Evolutionary conservation across 2,329 filamentous ascomycete genomes (phyloP).

Genomic region (Beauveria rudraprayagi): DNA sequence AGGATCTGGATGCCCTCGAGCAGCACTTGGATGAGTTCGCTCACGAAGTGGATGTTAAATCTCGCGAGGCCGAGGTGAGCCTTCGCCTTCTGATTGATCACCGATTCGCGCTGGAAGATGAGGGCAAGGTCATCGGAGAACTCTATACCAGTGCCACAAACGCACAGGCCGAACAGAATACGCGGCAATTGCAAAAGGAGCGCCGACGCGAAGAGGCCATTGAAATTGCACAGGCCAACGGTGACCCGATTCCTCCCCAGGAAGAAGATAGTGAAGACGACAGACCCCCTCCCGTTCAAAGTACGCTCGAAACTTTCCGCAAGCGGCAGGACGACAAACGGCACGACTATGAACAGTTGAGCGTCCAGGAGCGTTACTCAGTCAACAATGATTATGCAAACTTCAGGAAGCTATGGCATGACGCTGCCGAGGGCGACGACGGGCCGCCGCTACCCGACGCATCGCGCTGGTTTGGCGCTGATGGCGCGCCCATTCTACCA

Average conservation of each 20-base stretch:
- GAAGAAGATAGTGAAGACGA: slow-evolving; percentile 20
- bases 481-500: slow-evolving; percentile 34
- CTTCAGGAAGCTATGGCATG: slow-evolving; percentile 53
- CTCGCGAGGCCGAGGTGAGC: slow-evolving; percentile 36
- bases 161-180: slow-evolving; percentile 13
- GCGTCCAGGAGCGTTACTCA: slow-evolving; percentile 41
- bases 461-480: slow-evolving; percentile 43
- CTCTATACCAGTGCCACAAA: slow-evolving; percentile 25
- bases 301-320: slow-evolving; percentile 26
- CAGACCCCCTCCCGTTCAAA: slow-evolving; percentile 17
- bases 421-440: slow-evolving; percentile 40
- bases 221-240: slow-evolving; percentile 12
- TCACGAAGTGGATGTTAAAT: slow-evolving; percentile 32
- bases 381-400: slow-evolving; percentile 49
- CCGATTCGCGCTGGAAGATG: slow-evolving; percentile 42
- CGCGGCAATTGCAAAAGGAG: slow-evolving; percentile 10
- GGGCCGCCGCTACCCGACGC: slow-evolving; percentile 45
- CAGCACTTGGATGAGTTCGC: slow-evolving; percentile 32
- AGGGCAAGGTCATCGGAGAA: slow-evolving; percentile 30
- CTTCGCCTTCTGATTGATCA: slow-evolving; percentile 43
- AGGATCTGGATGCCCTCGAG: slow-evolving; percentile 31
- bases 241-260: slow-evolving; percentile 13
- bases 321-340: slow-evolving; percentile 29
- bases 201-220: neutral
- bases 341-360: slow-evolving; percentile 34